Evolutionary conservation across 202 grass and related monocot genomes (phyloP).

Genomic region (Zoysia matrella): DNA sequence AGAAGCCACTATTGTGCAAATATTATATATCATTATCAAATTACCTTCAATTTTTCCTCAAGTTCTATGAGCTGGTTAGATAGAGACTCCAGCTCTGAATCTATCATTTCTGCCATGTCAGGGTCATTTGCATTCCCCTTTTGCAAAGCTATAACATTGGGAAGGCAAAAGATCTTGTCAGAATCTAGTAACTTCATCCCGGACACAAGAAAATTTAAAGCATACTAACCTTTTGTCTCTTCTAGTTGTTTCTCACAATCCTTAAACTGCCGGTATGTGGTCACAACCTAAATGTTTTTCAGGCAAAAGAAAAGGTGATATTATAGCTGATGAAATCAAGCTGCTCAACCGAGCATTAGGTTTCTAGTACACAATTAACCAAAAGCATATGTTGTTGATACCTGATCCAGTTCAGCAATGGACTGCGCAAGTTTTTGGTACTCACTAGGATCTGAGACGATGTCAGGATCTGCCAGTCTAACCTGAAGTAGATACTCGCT

Average conservation of each 20-base stretch:
- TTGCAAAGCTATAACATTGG: conserved; percentile 60
- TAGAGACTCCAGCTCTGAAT: conserved; percentile 76
- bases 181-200: conserved; percentile 7
- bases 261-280: conserved; percentile 75
- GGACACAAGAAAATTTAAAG: conserved; percentile 11
- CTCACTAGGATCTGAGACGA: conserved; percentile 80
- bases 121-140: conserved; percentile 65
- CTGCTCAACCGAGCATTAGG: neutral
- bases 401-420: conserved; percentile 84
- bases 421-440: conserved; percentile 99
- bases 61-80: conserved; percentile 78
- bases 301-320: neutral
- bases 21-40: conserved; percentile 16
- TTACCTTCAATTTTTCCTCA: conserved; percentile 83
- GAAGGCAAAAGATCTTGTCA: conserved; percentile 12
- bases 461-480: conserved; percentile 92
- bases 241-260: conserved; percentile 83
- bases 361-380: neutral
- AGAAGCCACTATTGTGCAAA: neutral
- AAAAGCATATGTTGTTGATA: conserved; percentile 34
- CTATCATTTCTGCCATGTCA: conserved; percentile 94
- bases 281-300: conserved; percentile 67
- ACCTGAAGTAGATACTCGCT: conserved; percentile 53
- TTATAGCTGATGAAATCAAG: neutral
- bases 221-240: conserved; percentile 82